A percentile compares a stretch with the other conserved stretches of the same genome.
phyloP scores from a whole-genome alignment of 169 alveolate genomes.

The Cystoisospora suis region DNA sequence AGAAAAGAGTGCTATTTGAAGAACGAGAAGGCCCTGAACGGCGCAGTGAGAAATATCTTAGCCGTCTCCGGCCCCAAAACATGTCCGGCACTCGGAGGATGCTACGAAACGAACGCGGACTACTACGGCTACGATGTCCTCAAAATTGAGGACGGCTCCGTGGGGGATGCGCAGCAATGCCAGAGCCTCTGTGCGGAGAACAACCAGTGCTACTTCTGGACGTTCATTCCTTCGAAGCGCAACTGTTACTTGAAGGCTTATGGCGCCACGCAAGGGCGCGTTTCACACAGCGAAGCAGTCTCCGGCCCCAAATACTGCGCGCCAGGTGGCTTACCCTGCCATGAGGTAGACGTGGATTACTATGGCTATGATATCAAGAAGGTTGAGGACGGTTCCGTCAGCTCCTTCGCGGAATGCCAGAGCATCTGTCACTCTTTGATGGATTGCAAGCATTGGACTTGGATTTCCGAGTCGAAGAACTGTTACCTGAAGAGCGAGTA shows the following conservation, averaged over 20 bases:
- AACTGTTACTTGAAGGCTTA: not conserved
- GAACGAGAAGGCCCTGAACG: not conserved
- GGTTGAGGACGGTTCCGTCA: not conserved
- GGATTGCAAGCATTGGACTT: constrained; percentile 31
- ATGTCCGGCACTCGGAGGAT: not conserved
- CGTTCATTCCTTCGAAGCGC: not conserved
- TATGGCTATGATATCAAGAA: not conserved
- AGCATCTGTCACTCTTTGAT: not conserved
- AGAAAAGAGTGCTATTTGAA: constrained; percentile 3
- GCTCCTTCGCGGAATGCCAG: constrained; percentile 8
- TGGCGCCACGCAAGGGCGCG: constrained; percentile 14
- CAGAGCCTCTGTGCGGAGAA: constrained; percentile 16
- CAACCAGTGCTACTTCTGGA: constrained; percentile 24
- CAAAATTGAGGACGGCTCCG: not conserved
- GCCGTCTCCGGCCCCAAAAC: constrained; percentile 17
- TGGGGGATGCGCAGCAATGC: not conserved
- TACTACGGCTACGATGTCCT: constrained; percentile 1
- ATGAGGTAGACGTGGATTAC: constrained; percentile 19
- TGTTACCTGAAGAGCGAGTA: constrained; percentile 22
- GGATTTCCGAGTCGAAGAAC: not conserved
- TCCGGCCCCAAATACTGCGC: constrained; percentile 21
- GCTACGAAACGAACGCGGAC: not conserved
- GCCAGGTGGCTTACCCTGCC: not conserved
- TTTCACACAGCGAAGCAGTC: not conserved
- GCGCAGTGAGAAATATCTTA: not conserved